Percentiles rank a stretch among this genome's conserved stretches.
These are phyloP conservation scores for Yarrowia alimentaria DNA, from an alignment of 805 yeast genomes.

Conservation along the genomic window DNA sequence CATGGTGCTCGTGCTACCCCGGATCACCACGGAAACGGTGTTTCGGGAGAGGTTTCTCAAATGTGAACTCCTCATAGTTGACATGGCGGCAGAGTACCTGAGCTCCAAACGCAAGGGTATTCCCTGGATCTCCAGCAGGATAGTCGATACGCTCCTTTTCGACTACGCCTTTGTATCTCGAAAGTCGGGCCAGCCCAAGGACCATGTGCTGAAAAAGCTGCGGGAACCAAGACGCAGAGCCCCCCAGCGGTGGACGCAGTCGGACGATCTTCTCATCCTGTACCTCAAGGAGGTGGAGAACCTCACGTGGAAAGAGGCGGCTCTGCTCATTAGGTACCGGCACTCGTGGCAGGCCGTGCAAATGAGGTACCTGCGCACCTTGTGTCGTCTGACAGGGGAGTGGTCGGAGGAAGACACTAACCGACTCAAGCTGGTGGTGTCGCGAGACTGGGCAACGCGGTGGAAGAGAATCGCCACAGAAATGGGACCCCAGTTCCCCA, in stretches of 20 bases:
- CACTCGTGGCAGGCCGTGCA: constrained; percentile 51
- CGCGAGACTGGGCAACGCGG: constrained; percentile 45
- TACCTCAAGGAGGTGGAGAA: constrained; percentile 41
- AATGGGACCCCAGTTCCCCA: constrained; percentile 34
- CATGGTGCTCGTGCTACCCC: neutral
- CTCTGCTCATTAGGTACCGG: constrained; percentile 30
- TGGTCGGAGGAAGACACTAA: constrained; percentile 43
- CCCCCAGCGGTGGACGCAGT: constrained; percentile 29
- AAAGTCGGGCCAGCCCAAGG: constrained; percentile 1
- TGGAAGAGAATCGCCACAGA: constrained; percentile 42
- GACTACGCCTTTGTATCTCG: constrained; percentile 17
- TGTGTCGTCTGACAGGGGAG: constrained; percentile 41
- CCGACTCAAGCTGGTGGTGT: constrained; percentile 38
- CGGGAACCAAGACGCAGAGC: neutral
- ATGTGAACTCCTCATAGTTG: neutral
- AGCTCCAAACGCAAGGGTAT: neutral
- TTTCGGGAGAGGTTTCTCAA: neutral
- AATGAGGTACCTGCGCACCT: constrained; percentile 47
- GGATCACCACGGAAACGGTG: neutral
- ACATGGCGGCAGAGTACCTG: neutral
- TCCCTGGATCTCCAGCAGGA: neutral
- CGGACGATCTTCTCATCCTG: constrained; percentile 31
- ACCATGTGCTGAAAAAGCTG: no score
- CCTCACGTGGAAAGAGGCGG: constrained; percentile 45
- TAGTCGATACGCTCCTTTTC: neutral